phyloP scores from a whole-genome alignment of 305 asterid genomes.

The Rubia peregrina region DNA sequence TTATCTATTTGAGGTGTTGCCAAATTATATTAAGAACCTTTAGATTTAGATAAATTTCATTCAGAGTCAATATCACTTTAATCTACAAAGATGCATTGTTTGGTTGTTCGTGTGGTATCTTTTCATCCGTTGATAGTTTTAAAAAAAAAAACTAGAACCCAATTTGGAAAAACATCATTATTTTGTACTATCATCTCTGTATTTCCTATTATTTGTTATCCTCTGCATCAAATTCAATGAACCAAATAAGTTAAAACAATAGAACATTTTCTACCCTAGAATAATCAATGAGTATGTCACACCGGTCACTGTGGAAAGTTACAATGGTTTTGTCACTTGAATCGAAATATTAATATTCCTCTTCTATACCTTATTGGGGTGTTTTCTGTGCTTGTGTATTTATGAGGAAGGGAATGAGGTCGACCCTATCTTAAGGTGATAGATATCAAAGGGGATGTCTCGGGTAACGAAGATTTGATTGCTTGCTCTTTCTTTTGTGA shows the following conservation, averaged over 20 bases:
- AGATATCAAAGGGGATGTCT: background rate
- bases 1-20: constrained; percentile 3
- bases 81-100: background rate
- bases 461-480: background rate
- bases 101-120: background rate
- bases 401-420: background rate
- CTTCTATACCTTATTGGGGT: background rate
- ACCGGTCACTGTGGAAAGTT: too few species aligned
- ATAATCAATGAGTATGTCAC: too few species aligned
- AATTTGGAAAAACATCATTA: background rate
- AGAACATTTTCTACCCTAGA: background rate
- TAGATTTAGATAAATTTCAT: background rate
- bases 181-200: background rate
- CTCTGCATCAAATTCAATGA: background rate
- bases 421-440: background rate
- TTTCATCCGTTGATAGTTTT: background rate
- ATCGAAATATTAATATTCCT: background rate
- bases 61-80: background rate
- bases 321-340: background rate
- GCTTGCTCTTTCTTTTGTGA: constrained; percentile 3
- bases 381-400: background rate
- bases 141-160: background rate
- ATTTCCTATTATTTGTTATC: background rate
- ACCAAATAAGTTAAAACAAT: background rate
- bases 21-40: background rate